phyloP scores from a whole-genome alignment of 495 filamentous ascomycete genomes.

The Neurospora sp. region DNA sequence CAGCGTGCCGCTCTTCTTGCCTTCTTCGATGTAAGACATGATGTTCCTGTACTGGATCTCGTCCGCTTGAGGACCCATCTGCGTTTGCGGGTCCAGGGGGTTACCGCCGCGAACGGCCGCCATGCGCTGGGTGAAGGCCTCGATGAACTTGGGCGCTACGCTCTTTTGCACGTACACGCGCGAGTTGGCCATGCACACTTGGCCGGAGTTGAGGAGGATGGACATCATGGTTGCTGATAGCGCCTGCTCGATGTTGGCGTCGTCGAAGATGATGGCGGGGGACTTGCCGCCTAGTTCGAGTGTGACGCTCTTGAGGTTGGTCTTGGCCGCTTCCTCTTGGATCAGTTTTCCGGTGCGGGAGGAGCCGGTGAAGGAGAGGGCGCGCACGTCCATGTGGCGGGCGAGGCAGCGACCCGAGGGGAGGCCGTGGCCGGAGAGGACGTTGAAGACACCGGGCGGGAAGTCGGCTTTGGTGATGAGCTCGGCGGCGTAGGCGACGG shows the following conservation, averaged over 20 bases:
- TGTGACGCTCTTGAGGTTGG: conserved; percentile 62
- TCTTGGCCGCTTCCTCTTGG: conserved; percentile 30
- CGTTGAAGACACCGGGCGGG: conserved; percentile 47
- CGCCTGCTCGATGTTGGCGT: conserved; percentile 60
- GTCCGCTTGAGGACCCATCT: conserved; percentile 51
- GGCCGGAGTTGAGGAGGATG: conserved; percentile 64
- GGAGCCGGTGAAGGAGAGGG: conserved; percentile 49
- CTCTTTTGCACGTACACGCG: conserved; percentile 58
- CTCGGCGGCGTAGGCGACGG: conserved; percentile 44
- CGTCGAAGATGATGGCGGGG: conserved; percentile 58
- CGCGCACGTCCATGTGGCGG: conserved; percentile 40
- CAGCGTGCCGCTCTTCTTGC: conserved; percentile 21
- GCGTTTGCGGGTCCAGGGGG: conserved; percentile 48
- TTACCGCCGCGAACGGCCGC: conserved; percentile 49
- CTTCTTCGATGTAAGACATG: conserved; percentile 24
- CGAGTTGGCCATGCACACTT: conserved; percentile 73
- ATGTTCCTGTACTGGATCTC: conserved; percentile 28
- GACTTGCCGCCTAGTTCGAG: conserved; percentile 79
- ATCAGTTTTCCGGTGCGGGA: conserved; percentile 35
- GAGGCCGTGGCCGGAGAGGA: conserved; percentile 44
- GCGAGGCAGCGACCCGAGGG: conserved; percentile 44
- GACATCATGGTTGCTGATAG: conserved; percentile 59
- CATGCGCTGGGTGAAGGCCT: conserved; percentile 47
- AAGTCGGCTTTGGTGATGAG: conserved; percentile 47
- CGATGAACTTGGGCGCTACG: conserved; percentile 50